These are phyloP conservation scores for Gaeumannomyces sp. DNA, from an alignment of 2,329 filamentous ascomycete genomes.

Conservation along the genomic window DNA sequence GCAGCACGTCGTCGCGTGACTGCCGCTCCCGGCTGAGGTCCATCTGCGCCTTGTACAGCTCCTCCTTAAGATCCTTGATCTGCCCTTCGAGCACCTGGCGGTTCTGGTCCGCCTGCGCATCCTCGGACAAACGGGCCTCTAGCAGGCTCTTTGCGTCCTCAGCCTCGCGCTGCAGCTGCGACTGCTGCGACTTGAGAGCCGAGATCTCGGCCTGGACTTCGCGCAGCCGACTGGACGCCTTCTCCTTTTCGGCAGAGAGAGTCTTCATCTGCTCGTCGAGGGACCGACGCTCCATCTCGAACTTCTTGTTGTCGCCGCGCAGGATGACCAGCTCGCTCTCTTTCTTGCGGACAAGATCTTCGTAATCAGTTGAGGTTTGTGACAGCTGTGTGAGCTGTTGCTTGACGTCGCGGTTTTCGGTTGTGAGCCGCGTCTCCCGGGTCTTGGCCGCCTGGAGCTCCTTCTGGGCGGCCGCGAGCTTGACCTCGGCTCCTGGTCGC, in stretches of 20 bases:
- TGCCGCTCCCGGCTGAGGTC: conserved; percentile 88
- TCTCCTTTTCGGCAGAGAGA: conserved; percentile 71
- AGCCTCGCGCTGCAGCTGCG: conserved; percentile 80
- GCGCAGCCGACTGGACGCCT: conserved; percentile 66
- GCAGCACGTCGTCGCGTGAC: conserved; percentile 86
- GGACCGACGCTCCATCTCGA: conserved; percentile 70
- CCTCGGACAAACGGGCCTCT: conserved; percentile 82
- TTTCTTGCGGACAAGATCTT: conserved; percentile 87
- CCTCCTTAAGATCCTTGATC: conserved; percentile 76
- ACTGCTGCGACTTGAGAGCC: conserved; percentile 76
- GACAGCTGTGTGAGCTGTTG: conserved; percentile 83
- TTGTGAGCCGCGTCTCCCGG: conserved; percentile 67
- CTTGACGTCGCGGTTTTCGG: conserved; percentile 77
- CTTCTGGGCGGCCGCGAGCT: conserved; percentile 70
- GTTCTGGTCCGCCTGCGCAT: conserved; percentile 76
- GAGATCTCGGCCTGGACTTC: conserved; percentile 85
- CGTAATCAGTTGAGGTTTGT: conserved; percentile 87
- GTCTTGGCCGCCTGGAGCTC: conserved; percentile 69
- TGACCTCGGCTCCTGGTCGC: conserved; percentile 85
- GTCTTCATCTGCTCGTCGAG: conserved; percentile 73
- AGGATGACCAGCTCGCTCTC: conserved; percentile 87
- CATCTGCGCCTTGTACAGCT: conserved; percentile 78
- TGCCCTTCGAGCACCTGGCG: conserved; percentile 80
- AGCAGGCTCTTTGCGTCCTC: conserved; percentile 81
- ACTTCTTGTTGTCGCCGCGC: conserved; percentile 75